Evolutionary conservation across 2,329 filamentous ascomycete genomes (phyloP).

Genomic region (Aspergillaceae sp.): DNA sequence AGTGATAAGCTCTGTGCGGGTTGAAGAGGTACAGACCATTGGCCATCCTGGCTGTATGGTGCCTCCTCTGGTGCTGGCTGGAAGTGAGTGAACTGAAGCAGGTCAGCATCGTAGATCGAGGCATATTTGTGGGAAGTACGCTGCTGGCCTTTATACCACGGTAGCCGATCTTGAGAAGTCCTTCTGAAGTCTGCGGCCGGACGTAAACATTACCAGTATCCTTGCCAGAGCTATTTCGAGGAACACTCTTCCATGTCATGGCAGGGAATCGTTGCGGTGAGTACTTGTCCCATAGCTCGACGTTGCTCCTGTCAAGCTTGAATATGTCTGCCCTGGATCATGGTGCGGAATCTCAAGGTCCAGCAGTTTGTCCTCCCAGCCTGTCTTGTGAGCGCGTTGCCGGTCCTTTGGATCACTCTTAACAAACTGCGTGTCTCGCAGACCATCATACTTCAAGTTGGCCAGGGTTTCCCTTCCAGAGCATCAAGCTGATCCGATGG

Average conservation of each 20-base stretch:
- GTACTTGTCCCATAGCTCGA: conserved; percentile 24
- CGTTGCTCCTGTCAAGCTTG: conserved; percentile 16
- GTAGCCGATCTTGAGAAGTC: neutral
- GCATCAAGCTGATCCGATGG: conserved; percentile 5
- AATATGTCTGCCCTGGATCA: conserved; percentile 16
- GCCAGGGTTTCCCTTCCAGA: conserved; percentile 11
- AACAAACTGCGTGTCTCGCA: conserved; percentile 6
- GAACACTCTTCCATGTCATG: conserved; percentile 24
- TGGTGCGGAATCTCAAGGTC: conserved; percentile 7
- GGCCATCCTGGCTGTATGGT: conserved; percentile 21
- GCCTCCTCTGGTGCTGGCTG: conserved; percentile 18
- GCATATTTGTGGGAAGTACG: neutral
- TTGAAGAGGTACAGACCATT: conserved; percentile 25
- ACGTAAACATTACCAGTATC: conserved; percentile 24
- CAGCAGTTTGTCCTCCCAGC: conserved; percentile 11
- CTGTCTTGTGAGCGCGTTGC: conserved; percentile 5
- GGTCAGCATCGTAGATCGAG: neutral
- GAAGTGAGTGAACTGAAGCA: conserved; percentile 25
- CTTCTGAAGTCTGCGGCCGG: conserved; percentile 9
- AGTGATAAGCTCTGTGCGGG: conserved; percentile 10
- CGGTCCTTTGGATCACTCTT: conserved; percentile 8
- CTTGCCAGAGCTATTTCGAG: conserved; percentile 18
- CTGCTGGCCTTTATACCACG: neutral
- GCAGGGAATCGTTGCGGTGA: conserved; percentile 25
- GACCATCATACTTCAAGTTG: conserved; percentile 10